These are phyloP conservation scores for Neonectria punicea DNA, from an alignment of 2,329 filamentous ascomycete species.

Conservation along the genomic window DNA sequence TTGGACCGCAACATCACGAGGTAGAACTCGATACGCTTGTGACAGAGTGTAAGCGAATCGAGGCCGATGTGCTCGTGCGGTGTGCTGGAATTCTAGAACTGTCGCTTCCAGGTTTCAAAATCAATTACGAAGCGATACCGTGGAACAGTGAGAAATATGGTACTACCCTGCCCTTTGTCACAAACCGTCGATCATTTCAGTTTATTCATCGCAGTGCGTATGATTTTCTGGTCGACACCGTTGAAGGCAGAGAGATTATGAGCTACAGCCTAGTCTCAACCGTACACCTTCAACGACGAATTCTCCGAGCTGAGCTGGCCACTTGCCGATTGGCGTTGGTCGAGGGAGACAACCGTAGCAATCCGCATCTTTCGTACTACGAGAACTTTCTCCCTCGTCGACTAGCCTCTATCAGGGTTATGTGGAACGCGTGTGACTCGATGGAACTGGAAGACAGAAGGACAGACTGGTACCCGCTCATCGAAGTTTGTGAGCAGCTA, in stretches of 20 bases:
- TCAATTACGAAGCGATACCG: background rate
- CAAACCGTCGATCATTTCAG: background rate
- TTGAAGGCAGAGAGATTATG: background rate
- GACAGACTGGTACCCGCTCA: background rate
- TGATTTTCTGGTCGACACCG: slow-evolving; percentile 2
- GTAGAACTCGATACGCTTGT: background rate
- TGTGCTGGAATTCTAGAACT: slow-evolving; percentile 1
- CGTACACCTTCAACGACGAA: background rate
- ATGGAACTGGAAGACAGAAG: background rate
- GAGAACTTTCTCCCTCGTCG: too few relatives aligned
- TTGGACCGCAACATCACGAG: background rate
- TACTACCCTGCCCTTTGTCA: too few relatives aligned
- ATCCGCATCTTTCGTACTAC: too few relatives aligned
- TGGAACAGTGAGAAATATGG: background rate
- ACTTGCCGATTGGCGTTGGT: background rate
- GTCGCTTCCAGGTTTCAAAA: too few relatives aligned
- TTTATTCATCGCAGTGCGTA: slow-evolving; percentile 10
- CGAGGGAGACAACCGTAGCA: too few relatives aligned
- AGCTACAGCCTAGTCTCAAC: background rate
- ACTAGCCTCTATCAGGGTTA: too few relatives aligned
- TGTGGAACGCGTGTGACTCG: too few relatives aligned
- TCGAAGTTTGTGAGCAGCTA: background rate
- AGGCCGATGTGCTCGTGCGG: background rate
- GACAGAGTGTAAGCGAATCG: background rate
- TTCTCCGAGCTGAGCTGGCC: background rate